These are phyloP conservation scores for Kodamaea suecica DNA, from an alignment of 1,139 yeast species.

Conservation along the genomic window DNA sequence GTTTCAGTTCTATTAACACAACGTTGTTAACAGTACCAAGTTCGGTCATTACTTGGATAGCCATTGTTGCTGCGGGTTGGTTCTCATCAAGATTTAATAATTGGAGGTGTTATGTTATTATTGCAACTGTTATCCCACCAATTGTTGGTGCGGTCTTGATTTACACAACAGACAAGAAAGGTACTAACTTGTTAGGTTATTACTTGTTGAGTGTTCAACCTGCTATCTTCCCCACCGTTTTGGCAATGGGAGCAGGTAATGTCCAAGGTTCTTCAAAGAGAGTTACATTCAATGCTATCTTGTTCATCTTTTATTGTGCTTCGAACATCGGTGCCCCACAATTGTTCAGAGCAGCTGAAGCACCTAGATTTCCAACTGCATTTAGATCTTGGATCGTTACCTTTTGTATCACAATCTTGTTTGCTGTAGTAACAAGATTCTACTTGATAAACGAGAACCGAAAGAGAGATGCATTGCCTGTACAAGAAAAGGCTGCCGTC, in stretches of 20 bases:
- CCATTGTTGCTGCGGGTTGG: conserved; percentile 16
- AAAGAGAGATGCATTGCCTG: conserved; percentile 3
- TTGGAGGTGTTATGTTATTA: conserved; percentile 7
- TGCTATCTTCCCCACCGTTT: conserved; percentile 10
- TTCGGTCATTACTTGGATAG: conserved; percentile 21
- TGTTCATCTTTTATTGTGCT: conserved; percentile 13
- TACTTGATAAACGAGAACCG: conserved; percentile 8
- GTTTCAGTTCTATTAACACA: conserved; percentile 19
- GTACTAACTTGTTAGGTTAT: conserved; percentile 11
- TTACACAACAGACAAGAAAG: conserved; percentile 10
- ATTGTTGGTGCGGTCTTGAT: conserved; percentile 20
- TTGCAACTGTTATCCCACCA: conserved; percentile 9
- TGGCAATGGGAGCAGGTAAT: conserved; percentile 11
- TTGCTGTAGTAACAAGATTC: conserved; percentile 7
- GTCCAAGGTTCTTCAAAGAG: conserved; percentile 13
- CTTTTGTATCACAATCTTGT: conserved; percentile 10
- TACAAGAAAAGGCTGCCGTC: background rate
- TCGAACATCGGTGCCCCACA: conserved; percentile 15
- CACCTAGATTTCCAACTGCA: conserved; percentile 12
- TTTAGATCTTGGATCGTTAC: conserved; percentile 9
- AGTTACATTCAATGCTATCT: conserved; percentile 10
- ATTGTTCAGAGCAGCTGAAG: conserved; percentile 9
- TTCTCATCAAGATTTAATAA: conserved; percentile 6
- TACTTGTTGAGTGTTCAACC: conserved; percentile 10
- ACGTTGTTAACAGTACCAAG: conserved; percentile 24